Conservation (phyloP, 805 yeast species). For the Kazachstania viticola region DNA sequence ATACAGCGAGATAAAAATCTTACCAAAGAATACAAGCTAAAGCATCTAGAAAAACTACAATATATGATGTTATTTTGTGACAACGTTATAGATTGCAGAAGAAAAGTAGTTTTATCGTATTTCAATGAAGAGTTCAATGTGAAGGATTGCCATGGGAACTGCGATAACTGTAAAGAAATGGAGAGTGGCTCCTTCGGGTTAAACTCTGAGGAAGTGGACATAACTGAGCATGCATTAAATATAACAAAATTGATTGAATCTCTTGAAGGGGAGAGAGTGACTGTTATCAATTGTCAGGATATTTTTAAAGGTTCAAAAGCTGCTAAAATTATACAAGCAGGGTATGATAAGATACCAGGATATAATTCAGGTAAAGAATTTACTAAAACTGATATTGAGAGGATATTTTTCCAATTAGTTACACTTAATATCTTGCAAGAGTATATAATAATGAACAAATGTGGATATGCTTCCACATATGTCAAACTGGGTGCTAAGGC, state of each 20-base stretch:
- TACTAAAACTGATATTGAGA: constrained; percentile 61
- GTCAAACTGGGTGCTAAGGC: constrained; percentile 54
- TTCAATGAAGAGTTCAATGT: constrained; percentile 77
- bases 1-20: constrained; percentile 67
- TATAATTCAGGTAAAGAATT: constrained; percentile 63
- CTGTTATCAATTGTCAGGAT: constrained; percentile 74
- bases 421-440: constrained; percentile 58
- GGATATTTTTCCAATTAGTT: constrained; percentile 70
- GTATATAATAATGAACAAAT: constrained; percentile 55
- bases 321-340: constrained; percentile 48
- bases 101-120: constrained; percentile 79
- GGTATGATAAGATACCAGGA: constrained; percentile 46
- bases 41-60: constrained; percentile 62
- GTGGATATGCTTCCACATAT: constrained; percentile 77
- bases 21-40: constrained; percentile 52
- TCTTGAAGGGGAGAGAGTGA: constrained; percentile 50
- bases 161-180: constrained; percentile 71
- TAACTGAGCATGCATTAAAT: constrained; percentile 49
- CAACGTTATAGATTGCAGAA: constrained; percentile 78
- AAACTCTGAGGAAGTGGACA: constrained; percentile 47
- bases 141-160: constrained; percentile 50
- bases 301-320: constrained; percentile 61
- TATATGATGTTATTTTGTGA: constrained; percentile 90
- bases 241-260: constrained; percentile 48
- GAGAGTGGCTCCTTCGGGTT: constrained; percentile 17